Percentiles rank a stretch among this genome's conserved stretches.
phyloP scores from a whole-genome alignment of 1,284 basidiomycete species.

The Leucoagaricus sp. region DNA sequence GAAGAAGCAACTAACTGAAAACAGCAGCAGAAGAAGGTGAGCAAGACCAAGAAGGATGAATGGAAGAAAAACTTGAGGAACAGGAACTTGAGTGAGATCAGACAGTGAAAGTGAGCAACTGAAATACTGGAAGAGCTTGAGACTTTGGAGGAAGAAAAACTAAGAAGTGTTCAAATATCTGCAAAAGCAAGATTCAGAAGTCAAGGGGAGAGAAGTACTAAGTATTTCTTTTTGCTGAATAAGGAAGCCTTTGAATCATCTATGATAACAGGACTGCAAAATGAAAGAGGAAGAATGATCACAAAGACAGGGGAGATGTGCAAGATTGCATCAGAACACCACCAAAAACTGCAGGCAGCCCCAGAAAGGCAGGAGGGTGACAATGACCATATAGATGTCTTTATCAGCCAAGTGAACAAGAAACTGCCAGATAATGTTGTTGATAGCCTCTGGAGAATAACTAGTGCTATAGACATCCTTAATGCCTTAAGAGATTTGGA shows the following conservation, averaged over 20 bases:
- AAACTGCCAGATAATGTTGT: not conserved
- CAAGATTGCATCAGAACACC: slow-evolving; percentile 1
- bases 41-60: too few relatives aligned
- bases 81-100: too few relatives aligned
- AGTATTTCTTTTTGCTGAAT: not conserved
- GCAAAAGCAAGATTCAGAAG: slow-evolving; percentile 15
- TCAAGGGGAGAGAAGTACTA: slow-evolving; percentile 17
- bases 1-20: too few relatives aligned
- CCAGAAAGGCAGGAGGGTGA: not conserved
- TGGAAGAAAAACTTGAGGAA: too few relatives aligned
- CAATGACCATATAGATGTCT: not conserved
- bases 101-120: too few relatives aligned
- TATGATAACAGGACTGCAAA: not conserved
- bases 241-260: not conserved
- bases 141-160: too few relatives aligned
- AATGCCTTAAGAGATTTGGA: not conserved
- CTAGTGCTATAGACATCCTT: not conserved
- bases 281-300: not conserved
- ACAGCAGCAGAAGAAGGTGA: too few relatives aligned
- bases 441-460: not conserved
- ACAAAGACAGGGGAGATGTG: not conserved
- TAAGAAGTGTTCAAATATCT: too few relatives aligned
- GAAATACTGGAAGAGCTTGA: too few relatives aligned
- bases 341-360: not conserved
- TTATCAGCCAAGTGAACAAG: not conserved